Conservation (phyloP, 768 basidiomycete genomes). For the Lactarius vividus region DNA sequence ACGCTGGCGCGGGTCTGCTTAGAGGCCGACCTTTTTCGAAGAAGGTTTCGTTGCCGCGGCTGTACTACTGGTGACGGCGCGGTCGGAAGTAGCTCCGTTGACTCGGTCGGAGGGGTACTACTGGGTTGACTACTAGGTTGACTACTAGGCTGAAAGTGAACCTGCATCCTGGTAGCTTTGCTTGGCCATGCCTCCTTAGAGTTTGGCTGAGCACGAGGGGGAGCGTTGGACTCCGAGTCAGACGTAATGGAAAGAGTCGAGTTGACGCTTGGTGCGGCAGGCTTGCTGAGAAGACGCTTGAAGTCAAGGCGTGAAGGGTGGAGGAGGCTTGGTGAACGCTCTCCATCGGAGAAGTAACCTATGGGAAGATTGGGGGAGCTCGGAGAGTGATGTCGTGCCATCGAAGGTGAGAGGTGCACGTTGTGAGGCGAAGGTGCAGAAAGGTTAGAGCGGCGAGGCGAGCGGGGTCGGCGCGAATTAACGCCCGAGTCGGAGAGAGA, state of each 20-base stretch:
- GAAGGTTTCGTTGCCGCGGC: constrained; percentile 15
- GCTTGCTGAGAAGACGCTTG: constrained; percentile 29
- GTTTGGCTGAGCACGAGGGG: neutral
- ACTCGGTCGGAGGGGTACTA: neutral
- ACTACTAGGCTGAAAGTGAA: neutral
- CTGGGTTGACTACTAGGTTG: neutral
- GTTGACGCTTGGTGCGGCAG: constrained; percentile 24
- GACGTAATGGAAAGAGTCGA: constrained; percentile 27
- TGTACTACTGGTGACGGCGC: neutral
- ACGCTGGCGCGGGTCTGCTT: neutral
- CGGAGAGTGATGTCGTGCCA: constrained; percentile 16
- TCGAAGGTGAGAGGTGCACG: constrained; percentile 3
- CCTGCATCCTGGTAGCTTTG: constrained; percentile 5
- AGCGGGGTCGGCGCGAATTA: constrained; percentile 1
- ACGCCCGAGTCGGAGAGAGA: constrained; percentile 25
- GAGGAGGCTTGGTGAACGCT: constrained; percentile 21
- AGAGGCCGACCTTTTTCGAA: constrained; percentile 12
- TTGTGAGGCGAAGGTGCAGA: neutral
- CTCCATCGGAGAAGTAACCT: constrained; percentile 25
- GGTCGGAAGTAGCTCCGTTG: constrained; percentile 4
- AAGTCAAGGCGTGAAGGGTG: constrained; percentile 25
- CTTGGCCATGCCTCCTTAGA: constrained; percentile 17
- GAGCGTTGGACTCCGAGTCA: constrained; percentile 21
- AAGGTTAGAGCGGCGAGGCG: constrained; percentile 1
- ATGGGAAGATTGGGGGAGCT: constrained; percentile 18